Evolutionary conservation across 2,329 filamentous ascomycete genomes (phyloP).

Genomic region (Albifimbria verrucaria): DNA sequence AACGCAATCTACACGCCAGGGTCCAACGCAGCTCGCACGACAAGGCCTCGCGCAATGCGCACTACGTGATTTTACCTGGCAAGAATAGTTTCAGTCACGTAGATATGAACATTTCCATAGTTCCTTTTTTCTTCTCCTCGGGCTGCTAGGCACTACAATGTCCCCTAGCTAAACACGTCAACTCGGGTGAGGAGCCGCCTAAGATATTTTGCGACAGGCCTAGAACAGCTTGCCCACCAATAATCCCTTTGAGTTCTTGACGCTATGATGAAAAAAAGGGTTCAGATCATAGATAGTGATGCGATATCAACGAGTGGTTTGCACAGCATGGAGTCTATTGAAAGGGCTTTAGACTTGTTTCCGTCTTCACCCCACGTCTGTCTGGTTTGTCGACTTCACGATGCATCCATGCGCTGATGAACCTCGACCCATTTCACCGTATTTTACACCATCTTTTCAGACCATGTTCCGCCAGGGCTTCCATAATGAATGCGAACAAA

Average conservation of each 20-base stretch:
- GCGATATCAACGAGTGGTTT: neutral
- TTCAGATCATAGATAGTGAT: slow-evolving; percentile 4
- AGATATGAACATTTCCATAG: no score
- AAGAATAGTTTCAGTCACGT: no score
- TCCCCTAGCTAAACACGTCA: no score
- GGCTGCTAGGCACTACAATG: no score
- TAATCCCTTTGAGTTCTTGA: slow-evolving; percentile 10
- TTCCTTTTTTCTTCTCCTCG: no score
- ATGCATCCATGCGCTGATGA: slow-evolving; percentile 74
- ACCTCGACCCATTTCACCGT: slow-evolving; percentile 18
- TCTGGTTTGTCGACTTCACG: slow-evolving; percentile 54
- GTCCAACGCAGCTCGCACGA: no score
- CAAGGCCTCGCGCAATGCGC: no score
- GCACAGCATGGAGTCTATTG: slow-evolving; percentile 4
- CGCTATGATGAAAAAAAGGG: slow-evolving; percentile 20
- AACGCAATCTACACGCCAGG: no score
- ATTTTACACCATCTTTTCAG: slow-evolving; percentile 9
- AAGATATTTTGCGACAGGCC: slow-evolving; percentile 95
- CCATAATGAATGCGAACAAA: slow-evolving; percentile 81
- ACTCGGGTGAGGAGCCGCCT: no score
- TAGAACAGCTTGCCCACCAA: slow-evolving; percentile 99
- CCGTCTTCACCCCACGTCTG: slow-evolving; percentile 21
- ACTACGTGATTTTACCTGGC: no score
- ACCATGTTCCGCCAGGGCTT: slow-evolving; percentile 23
- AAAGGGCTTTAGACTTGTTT: slow-evolving; percentile 13